Base-by-base conservation (phyloP, 139 green algal species). In the Chlorella sp. region DNA sequence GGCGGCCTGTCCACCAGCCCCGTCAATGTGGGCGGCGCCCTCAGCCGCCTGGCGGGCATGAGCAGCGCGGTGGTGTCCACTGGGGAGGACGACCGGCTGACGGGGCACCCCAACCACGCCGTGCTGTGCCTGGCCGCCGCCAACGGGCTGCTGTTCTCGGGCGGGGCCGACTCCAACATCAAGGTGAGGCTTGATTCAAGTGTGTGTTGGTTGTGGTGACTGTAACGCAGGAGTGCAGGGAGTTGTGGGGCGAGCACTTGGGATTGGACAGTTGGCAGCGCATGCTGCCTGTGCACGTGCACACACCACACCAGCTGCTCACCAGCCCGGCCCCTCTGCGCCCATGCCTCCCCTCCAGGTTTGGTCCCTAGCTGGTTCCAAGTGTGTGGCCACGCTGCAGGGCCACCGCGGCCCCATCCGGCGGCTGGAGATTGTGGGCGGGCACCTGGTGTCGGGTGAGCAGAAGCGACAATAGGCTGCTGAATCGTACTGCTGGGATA, bases 361-460 rank as follows among this genome's bases (percentile, higher is more conserved):
- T 65, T 98, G 94, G 95, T 88, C 91, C 73, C 78, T 96, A 65
- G 17, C 78, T 12, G 88, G 85, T 47, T 88, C 78, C 41, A 87
- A 80, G 41, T 94, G 85, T 82, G 26, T 92, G 34, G 67, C 71
- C 62, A 90, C 82, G 0, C 88, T 96, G 74, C 34, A 74, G 2
- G 94, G 93, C 18, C 94, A 97, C 88, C 88, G 82, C 82, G 95
- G 95, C 79, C 92, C 94, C 5, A 94, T 98, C 36, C 91, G 92
- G 38, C 56, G 87, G 30, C 85, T 82, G 76, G 60, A 82, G 60
- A 82, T 82, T 36, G 76, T 82, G 60, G 76, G 55, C 0, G 76
- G 76, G 3, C 57, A 28, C 76, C 76, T 82, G 1, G 38, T 82
- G 20, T 82, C 76, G 38, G 76, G 76, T 73, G 74, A 78, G 68